Base-by-base conservation (phyloP, 805 yeast genomes). In the Wickerhamiella siamensis region DNA sequence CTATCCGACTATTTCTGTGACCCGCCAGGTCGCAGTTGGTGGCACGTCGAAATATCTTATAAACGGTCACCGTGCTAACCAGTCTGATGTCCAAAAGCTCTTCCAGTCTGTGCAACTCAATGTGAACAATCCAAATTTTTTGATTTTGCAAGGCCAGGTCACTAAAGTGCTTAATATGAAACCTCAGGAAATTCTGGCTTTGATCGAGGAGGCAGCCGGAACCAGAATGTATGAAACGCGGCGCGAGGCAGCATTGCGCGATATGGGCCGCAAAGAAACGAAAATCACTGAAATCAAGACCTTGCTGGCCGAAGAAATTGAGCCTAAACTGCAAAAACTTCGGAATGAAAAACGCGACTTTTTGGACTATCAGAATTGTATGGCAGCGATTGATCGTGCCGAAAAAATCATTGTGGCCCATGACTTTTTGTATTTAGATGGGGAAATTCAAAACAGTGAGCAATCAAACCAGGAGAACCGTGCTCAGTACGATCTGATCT, bases 111-210 rank as follows among this genome's bases (percentile, higher is more conserved):
- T 93, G 18, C 98, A 91, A 62, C 71, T 91, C 47, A 91, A 91
- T 57, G 88, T 91, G 59, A 91, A 91, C 60, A 91, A 88, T 57
- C 98, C 99, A 26, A 91, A 91, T 59, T 91, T 91, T 62, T 70
- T 91, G 52, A 91, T 91, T 55, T 91, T 93, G 98, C 99, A 91
- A 63, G 99, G 99, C 46, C 83, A 86, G 58, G 91, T 93, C 63
- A 93, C 98, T 27, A 88, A 91, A 59, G 96, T 91, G 49, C 70
- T 91, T 54, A 91, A 91, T 59, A 91, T 91, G 97, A 84, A 83
- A 53, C 94, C 98, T 1, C 66, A 75, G 1, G 97, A 91, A 59
- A 82, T 88, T 33, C 62, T 91, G 48, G 78, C 95, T 4, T 69
- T 91, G 51, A 84, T 91, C 42, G 98, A 91, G 61, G 99, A 91